These are phyloP conservation scores for Gymnopus androsaceus DNA, from an alignment of 1,284 basidiomycete genomes.

Conservation along the genomic window DNA sequence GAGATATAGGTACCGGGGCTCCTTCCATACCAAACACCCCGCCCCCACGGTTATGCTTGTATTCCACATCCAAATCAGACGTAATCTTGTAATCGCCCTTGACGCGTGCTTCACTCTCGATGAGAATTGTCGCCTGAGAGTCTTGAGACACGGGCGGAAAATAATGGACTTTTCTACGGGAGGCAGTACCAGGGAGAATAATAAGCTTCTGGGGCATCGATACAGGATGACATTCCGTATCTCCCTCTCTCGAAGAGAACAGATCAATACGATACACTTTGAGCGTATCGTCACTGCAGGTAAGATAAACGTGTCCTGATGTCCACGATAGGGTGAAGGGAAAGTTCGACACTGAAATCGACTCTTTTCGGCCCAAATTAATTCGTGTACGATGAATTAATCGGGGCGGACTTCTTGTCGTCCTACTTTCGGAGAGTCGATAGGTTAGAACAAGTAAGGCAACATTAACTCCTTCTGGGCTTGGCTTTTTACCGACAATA, in stretches of 20 bases:
- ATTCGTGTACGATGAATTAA: conserved; percentile 27
- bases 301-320: conserved; percentile 23
- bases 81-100: not conserved
- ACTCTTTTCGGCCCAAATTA: conserved; percentile 16
- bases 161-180: conserved; percentile 22
- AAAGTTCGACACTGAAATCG: conserved; percentile 21
- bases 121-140: conserved; percentile 14
- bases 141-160: conserved; percentile 15
- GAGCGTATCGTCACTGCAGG: conserved; percentile 19
- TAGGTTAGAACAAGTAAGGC: conserved; percentile 28
- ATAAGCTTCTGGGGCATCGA: conserved; percentile 19
- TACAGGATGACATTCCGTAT: conserved; percentile 8
- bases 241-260: conserved; percentile 11
- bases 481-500: not conserved
- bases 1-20: conserved; percentile 6
- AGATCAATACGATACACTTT: conserved; percentile 23
- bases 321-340: conserved; percentile 30
- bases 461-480: conserved; percentile 16
- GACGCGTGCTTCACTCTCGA: conserved; percentile 22
- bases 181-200: conserved; percentile 25
- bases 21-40: conserved; percentile 3
- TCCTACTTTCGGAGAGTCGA: conserved; percentile 25
- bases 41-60: not conserved
- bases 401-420: conserved; percentile 25
- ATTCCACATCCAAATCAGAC: not conserved